Evolutionary conservation across 257 asterid genomes (phyloP).

Genomic region (Scutellaria minor): DNA sequence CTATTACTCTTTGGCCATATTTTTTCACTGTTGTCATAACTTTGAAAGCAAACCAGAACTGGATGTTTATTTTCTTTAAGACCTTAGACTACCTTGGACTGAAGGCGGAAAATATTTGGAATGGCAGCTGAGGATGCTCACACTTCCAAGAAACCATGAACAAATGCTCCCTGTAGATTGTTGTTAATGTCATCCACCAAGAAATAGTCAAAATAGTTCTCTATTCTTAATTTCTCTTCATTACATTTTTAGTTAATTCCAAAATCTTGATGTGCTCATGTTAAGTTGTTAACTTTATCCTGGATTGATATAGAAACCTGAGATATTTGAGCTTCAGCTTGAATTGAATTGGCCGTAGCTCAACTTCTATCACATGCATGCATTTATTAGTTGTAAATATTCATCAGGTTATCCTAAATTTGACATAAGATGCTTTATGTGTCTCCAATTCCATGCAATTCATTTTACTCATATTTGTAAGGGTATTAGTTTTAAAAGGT

Average conservation of each 20-base stretch:
- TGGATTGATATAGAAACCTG: no score
- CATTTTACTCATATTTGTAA: no score
- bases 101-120: background rate
- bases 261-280: no score
- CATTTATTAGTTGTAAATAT: background rate
- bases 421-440: background rate
- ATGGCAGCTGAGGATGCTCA: background rate
- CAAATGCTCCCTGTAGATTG: background rate
- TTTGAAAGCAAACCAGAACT: slow-evolving; percentile 1
- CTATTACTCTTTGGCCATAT: no score
- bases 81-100: background rate
- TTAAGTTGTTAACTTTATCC: no score
- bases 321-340: no score
- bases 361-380: background rate
- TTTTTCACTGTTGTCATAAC: background rate
- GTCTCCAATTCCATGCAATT: no score
- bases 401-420: background rate
- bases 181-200: background rate
- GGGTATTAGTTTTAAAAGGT: background rate
- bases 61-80: no score
- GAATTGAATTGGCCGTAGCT: no score
- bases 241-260: no score
- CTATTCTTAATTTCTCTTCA: no score
- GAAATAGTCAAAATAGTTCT: no score
- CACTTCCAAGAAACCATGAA: background rate